These are phyloP conservation scores for Fusarium buxicola DNA, from an alignment of 2,329 filamentous ascomycete genomes.

Conservation along the genomic window DNA sequence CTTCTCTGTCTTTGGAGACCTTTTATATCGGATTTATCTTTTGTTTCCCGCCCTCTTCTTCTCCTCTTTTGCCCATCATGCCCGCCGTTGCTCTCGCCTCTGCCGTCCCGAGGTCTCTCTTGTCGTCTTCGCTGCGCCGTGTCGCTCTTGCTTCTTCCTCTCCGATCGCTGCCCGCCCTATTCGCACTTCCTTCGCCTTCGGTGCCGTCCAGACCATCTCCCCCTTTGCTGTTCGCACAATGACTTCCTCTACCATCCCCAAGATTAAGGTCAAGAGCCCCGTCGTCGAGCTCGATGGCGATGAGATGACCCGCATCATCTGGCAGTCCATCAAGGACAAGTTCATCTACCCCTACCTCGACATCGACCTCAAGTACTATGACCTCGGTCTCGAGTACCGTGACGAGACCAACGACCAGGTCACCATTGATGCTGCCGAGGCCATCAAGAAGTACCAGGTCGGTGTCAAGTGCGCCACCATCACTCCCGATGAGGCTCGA, in stretches of 20 bases:
- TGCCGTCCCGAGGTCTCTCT: conserved; percentile 48
- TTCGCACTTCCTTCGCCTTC: conserved; percentile 63
- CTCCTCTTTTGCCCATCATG: conserved; percentile 44
- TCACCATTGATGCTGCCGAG: conserved; percentile 94
- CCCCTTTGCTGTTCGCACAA: conserved; percentile 73
- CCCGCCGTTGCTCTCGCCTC: conserved; percentile 45
- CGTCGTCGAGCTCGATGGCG: conserved; percentile 95
- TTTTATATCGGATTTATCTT: conserved; percentile 42
- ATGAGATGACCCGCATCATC: conserved; percentile 98
- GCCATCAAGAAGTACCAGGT: conserved; percentile 99
- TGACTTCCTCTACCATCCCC: conserved; percentile 62
- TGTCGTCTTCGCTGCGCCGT: conserved; percentile 48
- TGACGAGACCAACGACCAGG: conserved; percentile 95
- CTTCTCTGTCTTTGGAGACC: conserved; percentile 33
- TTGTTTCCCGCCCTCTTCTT: conserved; percentile 39
- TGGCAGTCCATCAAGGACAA: conserved; percentile 99
- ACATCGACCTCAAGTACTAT: conserved; percentile 98
- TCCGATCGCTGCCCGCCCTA: conserved; percentile 47
- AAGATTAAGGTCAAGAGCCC: conserved; percentile 99
- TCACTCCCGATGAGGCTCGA: conserved; percentile 96
- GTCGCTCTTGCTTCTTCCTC: conserved; percentile 41
- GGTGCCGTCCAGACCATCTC: conserved; percentile 58
- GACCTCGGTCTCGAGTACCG: conserved; percentile 94
- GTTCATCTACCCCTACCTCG: conserved; percentile 95
- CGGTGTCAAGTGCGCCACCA: conserved; percentile 99